These are phyloP conservation scores for Multifurca ochricompacta DNA, from an alignment of 768 basidiomycete species.

Conservation along the genomic window DNA sequence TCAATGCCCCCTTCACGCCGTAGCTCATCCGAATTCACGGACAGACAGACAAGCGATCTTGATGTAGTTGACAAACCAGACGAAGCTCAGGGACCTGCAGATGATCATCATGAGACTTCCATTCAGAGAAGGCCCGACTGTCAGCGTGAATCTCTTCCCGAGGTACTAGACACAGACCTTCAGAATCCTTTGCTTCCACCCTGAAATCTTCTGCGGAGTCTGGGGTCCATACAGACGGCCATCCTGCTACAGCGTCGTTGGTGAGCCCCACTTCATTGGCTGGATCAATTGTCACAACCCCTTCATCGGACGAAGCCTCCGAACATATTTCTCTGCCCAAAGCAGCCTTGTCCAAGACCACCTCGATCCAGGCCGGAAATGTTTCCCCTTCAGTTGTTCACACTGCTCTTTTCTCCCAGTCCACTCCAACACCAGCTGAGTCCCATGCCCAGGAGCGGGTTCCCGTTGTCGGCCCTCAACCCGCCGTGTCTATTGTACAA, in stretches of 20 bases:
- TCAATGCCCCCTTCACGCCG: not conserved
- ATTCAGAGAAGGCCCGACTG: not conserved
- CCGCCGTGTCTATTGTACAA: not conserved
- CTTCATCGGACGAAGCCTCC: not conserved
- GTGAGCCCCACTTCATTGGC: not conserved
- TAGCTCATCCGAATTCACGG: not conserved
- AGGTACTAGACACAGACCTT: not conserved
- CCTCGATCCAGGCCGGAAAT: not conserved
- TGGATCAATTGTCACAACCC: not conserved
- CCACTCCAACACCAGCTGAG: not conserved
- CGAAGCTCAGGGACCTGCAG: not conserved
- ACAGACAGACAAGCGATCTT: not conserved
- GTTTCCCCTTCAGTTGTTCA: not conserved
- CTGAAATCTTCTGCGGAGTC: not conserved
- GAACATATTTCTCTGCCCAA: not conserved
- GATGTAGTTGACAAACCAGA: not conserved
- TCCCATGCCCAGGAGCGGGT: not conserved
- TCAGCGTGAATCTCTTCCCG: not conserved
- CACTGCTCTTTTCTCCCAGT: no score
- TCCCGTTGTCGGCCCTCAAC: not conserved
- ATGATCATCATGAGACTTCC: not conserved
- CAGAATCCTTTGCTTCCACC: not conserved
- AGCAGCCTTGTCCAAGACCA: not conserved
- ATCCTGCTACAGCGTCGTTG: not conserved
- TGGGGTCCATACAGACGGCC: not conserved